Evolutionary conservation across 805 yeast genomes (phyloP).

Genomic region (Blastobotrys terrestris): DNA sequence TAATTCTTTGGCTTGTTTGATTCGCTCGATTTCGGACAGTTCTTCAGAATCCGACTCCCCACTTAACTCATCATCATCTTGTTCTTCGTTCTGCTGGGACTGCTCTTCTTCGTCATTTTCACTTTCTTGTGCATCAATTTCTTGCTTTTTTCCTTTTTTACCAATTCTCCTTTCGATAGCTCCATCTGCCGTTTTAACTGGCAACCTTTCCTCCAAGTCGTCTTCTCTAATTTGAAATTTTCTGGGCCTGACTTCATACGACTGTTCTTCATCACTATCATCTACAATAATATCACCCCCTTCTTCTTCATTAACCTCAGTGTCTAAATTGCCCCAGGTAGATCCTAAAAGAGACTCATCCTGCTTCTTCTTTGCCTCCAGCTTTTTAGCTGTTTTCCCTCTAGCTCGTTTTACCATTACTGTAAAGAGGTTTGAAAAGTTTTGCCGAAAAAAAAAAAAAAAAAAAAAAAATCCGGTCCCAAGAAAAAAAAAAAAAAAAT

Average conservation of each 20-base stretch:
- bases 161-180: slow-evolving; percentile 56
- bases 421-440: neutral
- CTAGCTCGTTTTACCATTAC: slow-evolving; percentile 22
- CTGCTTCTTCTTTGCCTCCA: slow-evolving; percentile 17
- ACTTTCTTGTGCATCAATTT: slow-evolving; percentile 20
- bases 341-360: slow-evolving; percentile 11
- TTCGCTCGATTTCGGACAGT: slow-evolving; percentile 45
- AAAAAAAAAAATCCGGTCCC: neutral
- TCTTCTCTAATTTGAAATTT: slow-evolving; percentile 32
- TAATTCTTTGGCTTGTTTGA: slow-evolving; percentile 66
- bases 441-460: neutral
- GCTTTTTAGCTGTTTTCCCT: slow-evolving; percentile 16
- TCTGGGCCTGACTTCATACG: slow-evolving; percentile 72
- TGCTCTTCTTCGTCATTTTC: slow-evolving; percentile 29
- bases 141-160: slow-evolving; percentile 26
- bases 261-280: slow-evolving; percentile 65
- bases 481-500: neutral
- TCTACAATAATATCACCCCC: neutral
- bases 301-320: slow-evolving; percentile 7
- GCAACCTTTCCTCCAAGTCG: slow-evolving; percentile 60
- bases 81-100: slow-evolving; percentile 26
- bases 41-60: slow-evolving; percentile 28
- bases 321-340: slow-evolving; percentile 16
- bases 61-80: slow-evolving; percentile 19
- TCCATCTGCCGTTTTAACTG: slow-evolving; percentile 71